phyloP scores from a whole-genome alignment of 345 rosid genomes.

The Sisymbrium irio region DNA sequence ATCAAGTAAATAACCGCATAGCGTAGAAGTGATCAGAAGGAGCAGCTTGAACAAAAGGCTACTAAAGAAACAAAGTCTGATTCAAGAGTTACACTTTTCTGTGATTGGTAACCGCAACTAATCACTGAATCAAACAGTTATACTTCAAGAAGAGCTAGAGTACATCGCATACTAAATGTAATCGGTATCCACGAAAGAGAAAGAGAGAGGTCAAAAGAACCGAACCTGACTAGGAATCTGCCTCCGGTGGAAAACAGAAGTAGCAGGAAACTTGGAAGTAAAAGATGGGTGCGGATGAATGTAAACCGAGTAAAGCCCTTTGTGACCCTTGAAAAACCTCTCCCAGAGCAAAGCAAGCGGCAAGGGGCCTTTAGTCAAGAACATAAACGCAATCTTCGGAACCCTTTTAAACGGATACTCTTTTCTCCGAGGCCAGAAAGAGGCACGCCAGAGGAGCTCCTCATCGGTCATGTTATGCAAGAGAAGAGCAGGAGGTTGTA shows the following conservation, averaged over 20 bases:
- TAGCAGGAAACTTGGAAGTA: conserved; percentile 48
- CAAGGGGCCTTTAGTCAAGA: conserved; percentile 89
- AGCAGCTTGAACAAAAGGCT: background rate
- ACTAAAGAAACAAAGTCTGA: background rate
- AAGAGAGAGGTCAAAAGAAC: background rate
- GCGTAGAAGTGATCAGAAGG: background rate
- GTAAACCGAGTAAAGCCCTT: conserved; percentile 72
- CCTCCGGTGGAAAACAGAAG: conserved; percentile 65
- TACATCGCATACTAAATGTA: background rate
- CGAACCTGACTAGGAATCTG: conserved; percentile 89
- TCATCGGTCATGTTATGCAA: conserved; percentile 71
- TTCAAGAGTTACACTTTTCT: background rate
- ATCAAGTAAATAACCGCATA: background rate
- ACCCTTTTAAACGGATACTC: conserved; percentile 70
- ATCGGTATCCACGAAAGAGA: background rate
- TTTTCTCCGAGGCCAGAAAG: conserved; percentile 60
- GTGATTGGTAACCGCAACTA: background rate
- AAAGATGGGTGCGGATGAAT: conserved; percentile 80
- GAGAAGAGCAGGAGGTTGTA: conserved; percentile 54
- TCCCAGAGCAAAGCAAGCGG: conserved; percentile 94
- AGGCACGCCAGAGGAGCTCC: conserved; percentile 88
- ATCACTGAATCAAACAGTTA: conserved; percentile 1
- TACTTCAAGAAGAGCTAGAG: background rate
- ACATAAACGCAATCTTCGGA: conserved; percentile 93
- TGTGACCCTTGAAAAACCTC: conserved; percentile 76